Base-by-base conservation (phyloP, 306 rosid species). In the Chamaecrista fasciculata region DNA sequence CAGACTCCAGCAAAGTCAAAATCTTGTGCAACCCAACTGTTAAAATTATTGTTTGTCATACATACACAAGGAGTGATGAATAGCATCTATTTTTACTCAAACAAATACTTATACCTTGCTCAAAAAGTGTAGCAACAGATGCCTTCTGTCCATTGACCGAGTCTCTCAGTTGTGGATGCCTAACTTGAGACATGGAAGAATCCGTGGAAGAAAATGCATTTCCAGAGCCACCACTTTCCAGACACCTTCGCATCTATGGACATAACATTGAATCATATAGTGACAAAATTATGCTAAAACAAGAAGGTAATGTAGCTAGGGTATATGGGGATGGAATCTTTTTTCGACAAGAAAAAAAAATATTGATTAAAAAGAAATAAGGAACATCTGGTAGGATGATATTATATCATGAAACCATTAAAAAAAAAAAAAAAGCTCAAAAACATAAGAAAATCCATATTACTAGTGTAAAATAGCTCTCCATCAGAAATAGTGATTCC, bases 1-100 rank as follows among this genome's bases (percentile, higher is more conserved):
- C 99, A 2, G 99, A 95, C 74, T 95, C 99, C 66, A 95, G 92
- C 74, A 95, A 82, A 20, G 96, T 81, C 85, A 91, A 83, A 70
- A 95, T 87, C 89, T 91, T 91, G 57, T 88, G 88, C 82, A 95
- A 80, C 73, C 96, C 97, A 82, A 94, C 99, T 91, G 85, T 79
- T 58, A 60, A n/a, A 71, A 81, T 60, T 48, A 48, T 76, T 73
- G 55, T 61, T 18, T 70, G 75, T 66, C 55, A 69, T 67, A 71
- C 47, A 66, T 68, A 62, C 6, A 37, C 20, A 37, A 19, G 26
- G 26, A 71, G 79, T 24, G 43, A 61, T 66, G 57, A 44, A 9
- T 59, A 46, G n/a, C 60, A 37, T 33, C 71, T 59, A 60, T 69
- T 55, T 69, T 64, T 75, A 61, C 23, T 26, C 12, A 20, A 52